Evolutionary conservation across 768 basidiomycete genomes (phyloP).

Genomic region (Rhizopogon roseolus): DNA sequence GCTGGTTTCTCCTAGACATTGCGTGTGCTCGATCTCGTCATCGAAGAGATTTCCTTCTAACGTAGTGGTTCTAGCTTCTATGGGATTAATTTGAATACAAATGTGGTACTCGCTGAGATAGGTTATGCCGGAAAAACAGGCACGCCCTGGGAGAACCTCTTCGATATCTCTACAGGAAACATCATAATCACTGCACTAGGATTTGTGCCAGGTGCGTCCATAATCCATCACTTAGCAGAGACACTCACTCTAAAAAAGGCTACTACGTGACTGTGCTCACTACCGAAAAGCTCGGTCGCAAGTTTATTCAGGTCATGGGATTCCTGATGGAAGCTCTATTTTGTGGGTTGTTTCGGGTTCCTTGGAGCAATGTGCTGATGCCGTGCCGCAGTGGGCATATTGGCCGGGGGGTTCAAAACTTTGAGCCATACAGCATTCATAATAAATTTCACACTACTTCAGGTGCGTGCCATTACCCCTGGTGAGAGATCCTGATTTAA

Average conservation of each 20-base stretch:
- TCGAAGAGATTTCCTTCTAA: background rate
- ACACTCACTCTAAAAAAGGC: constrained; percentile 29
- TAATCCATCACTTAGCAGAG: background rate
- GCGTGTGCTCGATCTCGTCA: constrained; percentile 35
- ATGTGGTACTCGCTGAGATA: constrained; percentile 71
- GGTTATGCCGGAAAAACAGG: constrained; percentile 58
- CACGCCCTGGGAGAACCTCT: constrained; percentile 59
- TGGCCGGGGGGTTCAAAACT: constrained; percentile 59
- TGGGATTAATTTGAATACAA: constrained; percentile 73
- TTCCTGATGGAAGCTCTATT: constrained; percentile 69
- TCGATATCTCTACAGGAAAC: constrained; percentile 62
- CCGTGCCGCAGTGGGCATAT: constrained; percentile 46
- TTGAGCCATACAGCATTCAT: constrained; percentile 60
- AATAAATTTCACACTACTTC: constrained; percentile 67
- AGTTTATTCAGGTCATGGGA: constrained; percentile 71
- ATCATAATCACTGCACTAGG: constrained; percentile 72
- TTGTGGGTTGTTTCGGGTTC: constrained; percentile 31
- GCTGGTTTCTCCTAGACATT: constrained; percentile 77
- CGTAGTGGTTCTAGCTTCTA: constrained; percentile 48
- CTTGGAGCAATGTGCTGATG: constrained; percentile 1
- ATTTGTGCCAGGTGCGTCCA: constrained; percentile 61
- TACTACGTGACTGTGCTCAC: constrained; percentile 67
- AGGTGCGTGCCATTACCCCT: constrained; percentile 27
- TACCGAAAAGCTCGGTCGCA: constrained; percentile 71
- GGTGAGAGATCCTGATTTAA: background rate